Evolutionary conservation across 1,284 basidiomycete genomes (phyloP), one percentile per base, ranked within the genome.

Genomic region (Neotropicomus parvogracilis): DNA sequence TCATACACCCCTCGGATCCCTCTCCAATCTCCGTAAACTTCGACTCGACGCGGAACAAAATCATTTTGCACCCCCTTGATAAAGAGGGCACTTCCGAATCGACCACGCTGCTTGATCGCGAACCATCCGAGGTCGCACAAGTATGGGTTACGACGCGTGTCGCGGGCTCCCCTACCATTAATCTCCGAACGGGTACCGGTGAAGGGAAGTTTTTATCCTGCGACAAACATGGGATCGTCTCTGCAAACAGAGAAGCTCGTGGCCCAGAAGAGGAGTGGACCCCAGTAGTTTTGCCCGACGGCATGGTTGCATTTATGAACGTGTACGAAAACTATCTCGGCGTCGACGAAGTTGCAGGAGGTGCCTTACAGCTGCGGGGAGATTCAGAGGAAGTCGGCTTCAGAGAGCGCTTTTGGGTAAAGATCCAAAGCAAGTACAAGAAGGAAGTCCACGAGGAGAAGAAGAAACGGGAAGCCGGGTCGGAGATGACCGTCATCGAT

Each of bases 211-310:
- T 91, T 64, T 69, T 94, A 40, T 91, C 88, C 14, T 88, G 85
- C 65, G 88, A 93, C 69, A 78, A 83, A 51, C 82, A 90, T 59
- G 91, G 91, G 2, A 68, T 90, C 14, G 85, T 93, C 10, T 81
- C 83, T 53, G 85, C 88, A 32, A 85, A 91, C 60, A 74, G 86
- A 46, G 91, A 91, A 62, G 89, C 89, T 8, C 77, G 90, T 34
- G 90, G 91, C 2, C 83, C 87, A 6, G 88, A 92, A 65, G 90
- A 94, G 65, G 88, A 91, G 64, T 93, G 88, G 88, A 85, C 84
- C 3, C 85, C 87, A 3, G 75, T 88, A 21, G 73, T 89, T 50
- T 67, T 89, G 19, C 79, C 84, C 4, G 84, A 85, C 57, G 86
- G 86, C 38, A 87, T 88, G 85, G 81, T 85, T 37, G 85, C 86